Base-by-base conservation (phyloP, 768 basidiomycete species). In the Gymnopilus dilepis region DNA sequence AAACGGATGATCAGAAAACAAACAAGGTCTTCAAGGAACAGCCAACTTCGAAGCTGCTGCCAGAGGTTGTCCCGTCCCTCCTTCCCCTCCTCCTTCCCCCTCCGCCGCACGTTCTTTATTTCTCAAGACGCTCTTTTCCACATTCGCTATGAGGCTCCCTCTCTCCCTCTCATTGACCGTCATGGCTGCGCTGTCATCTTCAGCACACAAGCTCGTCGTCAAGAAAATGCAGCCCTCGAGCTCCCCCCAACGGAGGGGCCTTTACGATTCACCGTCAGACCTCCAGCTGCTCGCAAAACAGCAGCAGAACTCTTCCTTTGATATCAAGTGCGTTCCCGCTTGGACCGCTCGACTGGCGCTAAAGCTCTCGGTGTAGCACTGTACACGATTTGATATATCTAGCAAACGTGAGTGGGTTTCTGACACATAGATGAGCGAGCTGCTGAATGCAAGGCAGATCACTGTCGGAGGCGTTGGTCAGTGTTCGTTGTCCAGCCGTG, bases 311-410 rank as follows among this genome's bases (percentile, higher is more conserved):
- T 50, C 47, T 54, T 73, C 73, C 47, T 76, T 86, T 47, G 76
- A 80, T 69, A 71, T 85, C 34, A 77, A 73, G 86, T 87, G 60
- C 15, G 79, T 73, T 42, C 37, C 63, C 42, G 31, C 53, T 15
- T 30, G 15, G 38, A 30, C 26, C 28, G 8, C 54, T 26, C 37
- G 13, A 13, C 50, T 61, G 54, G 48, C 60, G 61, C 67, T 64
- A 70, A 70, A 74, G 60, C 52, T 54, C 52, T 53, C 54, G 58
- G 9, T 60, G 24, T 60, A 94, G 91, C 68, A 85, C 89, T 64
- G 83, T 87, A 26, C 84, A 87, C 62, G 93, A 94, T 75, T 71
- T 94, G 73, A 81, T 94, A 60, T 95, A 95, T 67, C 82, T 92
- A 59, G 83, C 87, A 58, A 87, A 94, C 69, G 91, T 91, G 67